A percentile compares a stretch with the other conserved stretches of the same genome.
Evolutionary conservation across 495 filamentous ascomycete genomes (phyloP).

Genomic region (Xylaria palmicola): DNA sequence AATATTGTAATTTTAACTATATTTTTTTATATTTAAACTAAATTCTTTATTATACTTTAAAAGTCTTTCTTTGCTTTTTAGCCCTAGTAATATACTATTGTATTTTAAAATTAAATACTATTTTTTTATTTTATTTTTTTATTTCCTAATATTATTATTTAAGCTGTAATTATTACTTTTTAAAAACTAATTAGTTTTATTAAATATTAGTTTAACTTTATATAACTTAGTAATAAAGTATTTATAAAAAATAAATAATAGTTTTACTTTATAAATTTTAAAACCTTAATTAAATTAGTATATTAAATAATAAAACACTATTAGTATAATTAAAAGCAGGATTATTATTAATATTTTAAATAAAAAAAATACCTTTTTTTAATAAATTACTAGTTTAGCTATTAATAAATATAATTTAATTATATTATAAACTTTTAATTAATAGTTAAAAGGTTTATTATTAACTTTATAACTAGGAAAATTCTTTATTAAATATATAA

Average conservation of each 20-base stretch:
- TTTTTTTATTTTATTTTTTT: neutral
- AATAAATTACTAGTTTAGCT: neutral
- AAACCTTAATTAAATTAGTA: neutral
- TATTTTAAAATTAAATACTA: neutral
- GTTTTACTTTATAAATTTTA: neutral
- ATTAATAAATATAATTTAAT: neutral
- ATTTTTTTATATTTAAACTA: neutral
- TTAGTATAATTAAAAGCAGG: neutral
- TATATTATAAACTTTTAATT: neutral
- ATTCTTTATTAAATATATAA: neutral
- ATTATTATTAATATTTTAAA: neutral
- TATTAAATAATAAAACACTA: neutral
- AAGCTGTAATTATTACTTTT: neutral
- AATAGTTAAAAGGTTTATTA: neutral
- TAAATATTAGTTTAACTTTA: neutral
- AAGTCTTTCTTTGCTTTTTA: neutral
- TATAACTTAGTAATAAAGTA: neutral
- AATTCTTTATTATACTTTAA: neutral
- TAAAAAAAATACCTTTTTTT: neutral
- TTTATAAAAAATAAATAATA: neutral
- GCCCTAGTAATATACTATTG: neutral
- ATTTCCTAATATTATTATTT: neutral
- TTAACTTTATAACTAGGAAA: neutral
- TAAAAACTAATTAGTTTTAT: neutral
- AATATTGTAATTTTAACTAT: neutral